Conservation (phyloP, 1,284 basidiomycete genomes). For the Veloboletus limbatus region DNA sequence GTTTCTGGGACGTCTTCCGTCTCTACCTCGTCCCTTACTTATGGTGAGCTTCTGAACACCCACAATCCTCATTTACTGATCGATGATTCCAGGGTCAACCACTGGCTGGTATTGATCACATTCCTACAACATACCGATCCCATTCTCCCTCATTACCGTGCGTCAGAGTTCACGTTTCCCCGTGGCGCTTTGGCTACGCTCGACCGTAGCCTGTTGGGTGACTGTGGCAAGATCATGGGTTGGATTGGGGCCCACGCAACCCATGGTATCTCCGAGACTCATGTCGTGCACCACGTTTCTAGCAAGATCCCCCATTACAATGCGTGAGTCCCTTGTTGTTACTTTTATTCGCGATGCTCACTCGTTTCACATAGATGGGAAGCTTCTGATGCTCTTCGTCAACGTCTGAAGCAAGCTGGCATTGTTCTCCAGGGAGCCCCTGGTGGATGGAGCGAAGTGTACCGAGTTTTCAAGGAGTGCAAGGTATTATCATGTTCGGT, state of each 20-base stretch:
- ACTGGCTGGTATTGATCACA: constrained; percentile 91
- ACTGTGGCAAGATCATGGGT: constrained; percentile 67
- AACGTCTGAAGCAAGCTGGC: constrained; percentile 65
- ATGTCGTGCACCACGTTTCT: constrained; percentile 86
- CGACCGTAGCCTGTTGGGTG: constrained; percentile 86
- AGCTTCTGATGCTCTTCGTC: constrained; percentile 85
- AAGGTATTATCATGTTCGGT: constrained; percentile 43
- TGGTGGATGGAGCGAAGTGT: constrained; percentile 78
- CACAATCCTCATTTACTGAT: constrained; percentile 1
- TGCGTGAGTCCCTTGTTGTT: constrained; percentile 45
- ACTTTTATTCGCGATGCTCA: not conserved
- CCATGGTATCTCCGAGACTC: constrained; percentile 91
- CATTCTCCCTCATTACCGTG: constrained; percentile 90
- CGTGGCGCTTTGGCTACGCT: constrained; percentile 94
- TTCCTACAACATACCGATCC: constrained; percentile 99
- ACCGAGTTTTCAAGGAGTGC: constrained; percentile 74
- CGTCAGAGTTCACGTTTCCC: constrained; percentile 88
- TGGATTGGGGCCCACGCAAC: constrained; percentile 81
- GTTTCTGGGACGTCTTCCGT: constrained; percentile 75
- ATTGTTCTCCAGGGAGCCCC: constrained; percentile 60
- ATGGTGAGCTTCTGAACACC: constrained; percentile 47
- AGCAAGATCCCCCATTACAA: constrained; percentile 95
- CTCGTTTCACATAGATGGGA: constrained; percentile 63
- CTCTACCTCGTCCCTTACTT: constrained; percentile 91
- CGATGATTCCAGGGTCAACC: constrained; percentile 55